Evolutionary conservation across 805 yeast genomes (phyloP), one percentile per base, ranked within the genome.

Genomic region (Saccharomycopsis lassenensis): DNA sequence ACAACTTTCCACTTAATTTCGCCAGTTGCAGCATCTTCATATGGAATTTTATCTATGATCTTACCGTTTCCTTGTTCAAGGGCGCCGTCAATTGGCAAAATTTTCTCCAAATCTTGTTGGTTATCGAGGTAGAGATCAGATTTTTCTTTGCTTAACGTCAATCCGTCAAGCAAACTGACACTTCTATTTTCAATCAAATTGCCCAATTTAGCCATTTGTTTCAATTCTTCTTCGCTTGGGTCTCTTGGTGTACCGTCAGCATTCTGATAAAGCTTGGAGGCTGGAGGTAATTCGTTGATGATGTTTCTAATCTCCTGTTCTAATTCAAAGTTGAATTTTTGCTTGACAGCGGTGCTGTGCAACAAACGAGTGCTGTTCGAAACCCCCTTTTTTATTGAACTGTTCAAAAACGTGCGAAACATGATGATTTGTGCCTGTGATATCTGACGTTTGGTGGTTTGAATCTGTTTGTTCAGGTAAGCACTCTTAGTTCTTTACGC

Each of bases 1-100:
- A 84, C 74, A 39, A 82, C 61, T 49, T 74, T 69, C 93, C 91
- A 83, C 50, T 75, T 74, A 49, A 82, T 69, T 50, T 75, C 79
- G 24, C 94, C 94, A 12, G 83, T 76, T 26, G 74, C 63, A 29
- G 79, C 75, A 57, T 80, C 91, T 58, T 77, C 81, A 55, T 72
- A 81, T 29, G 94, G 94, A 41, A 83, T 72, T 59, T 83, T 83
- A 56, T 83, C 94, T 46, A 84, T 67, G 49, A 83, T 77, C 33
- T 79, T 77, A 25, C 77, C 71, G 17, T 67, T 58, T n/a, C n/a
- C n/a, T n/a, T n/a, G n/a, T n/a, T n/a, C n/a, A n/a, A n/a, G n/a
- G 15, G 71, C 67, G 34, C 61, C 60, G 44, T 59, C 52, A 57
- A 57, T 46, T 23, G 58, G 58, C 47, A 72, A 69, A 47, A 76